These are phyloP conservation scores for Penicillium mononematosum DNA, from an alignment of 495 filamentous ascomycete species.

Conservation along the genomic window DNA sequence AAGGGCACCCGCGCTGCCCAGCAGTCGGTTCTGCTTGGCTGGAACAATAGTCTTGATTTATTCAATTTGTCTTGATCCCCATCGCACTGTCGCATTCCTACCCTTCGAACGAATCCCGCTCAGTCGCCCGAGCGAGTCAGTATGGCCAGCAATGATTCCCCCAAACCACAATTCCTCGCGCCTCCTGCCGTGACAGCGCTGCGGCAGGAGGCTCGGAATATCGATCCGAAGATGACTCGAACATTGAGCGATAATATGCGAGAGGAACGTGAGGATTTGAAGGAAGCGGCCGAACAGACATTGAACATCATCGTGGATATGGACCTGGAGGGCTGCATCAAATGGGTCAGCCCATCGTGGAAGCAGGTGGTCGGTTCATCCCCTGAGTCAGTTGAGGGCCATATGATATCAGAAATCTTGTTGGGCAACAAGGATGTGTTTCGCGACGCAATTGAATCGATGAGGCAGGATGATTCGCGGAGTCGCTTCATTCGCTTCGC, in stretches of 20 bases:
- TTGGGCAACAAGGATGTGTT: constrained; percentile 77
- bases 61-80: neutral
- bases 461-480: constrained; percentile 88
- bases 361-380: constrained; percentile 82
- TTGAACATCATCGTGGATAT: constrained; percentile 94
- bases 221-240: constrained; percentile 54
- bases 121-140: constrained; percentile 25
- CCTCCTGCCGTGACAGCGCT: constrained; percentile 55
- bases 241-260: constrained; percentile 65
- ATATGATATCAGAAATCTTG: constrained; percentile 75
- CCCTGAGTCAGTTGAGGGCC: constrained; percentile 70
- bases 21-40: constrained; percentile 48
- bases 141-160: constrained; percentile 47
- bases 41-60: constrained; percentile 1
- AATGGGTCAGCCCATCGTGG: constrained; percentile 98
- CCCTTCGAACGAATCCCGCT: neutral
- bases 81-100: constrained; percentile 4
- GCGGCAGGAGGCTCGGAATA: constrained; percentile 50
- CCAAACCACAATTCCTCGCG: constrained; percentile 45
- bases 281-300: constrained; percentile 92
- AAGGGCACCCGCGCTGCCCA: constrained; percentile 51
- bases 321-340: constrained; percentile 79
- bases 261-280: constrained; percentile 85
- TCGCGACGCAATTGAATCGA: constrained; percentile 74
- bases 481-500: constrained; percentile 90